These are phyloP conservation scores for Tremellales sp. DNA, from an alignment of 1,284 basidiomycete species.

Conservation along the genomic window DNA sequence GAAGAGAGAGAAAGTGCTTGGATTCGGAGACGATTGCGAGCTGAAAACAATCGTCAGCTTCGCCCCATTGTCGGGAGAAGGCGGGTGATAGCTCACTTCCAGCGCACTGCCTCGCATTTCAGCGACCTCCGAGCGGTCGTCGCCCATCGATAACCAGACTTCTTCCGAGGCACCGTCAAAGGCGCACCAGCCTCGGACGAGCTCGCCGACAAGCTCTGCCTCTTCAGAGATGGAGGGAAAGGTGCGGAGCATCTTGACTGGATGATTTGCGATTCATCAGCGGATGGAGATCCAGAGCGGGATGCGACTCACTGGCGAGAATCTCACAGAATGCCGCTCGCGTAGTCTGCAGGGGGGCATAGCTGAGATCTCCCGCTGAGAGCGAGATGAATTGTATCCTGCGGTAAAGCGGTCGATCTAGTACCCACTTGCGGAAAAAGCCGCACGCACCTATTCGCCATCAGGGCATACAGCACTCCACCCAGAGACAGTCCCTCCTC, in stretches of 20 bases:
- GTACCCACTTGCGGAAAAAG: neutral
- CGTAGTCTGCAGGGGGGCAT: constrained; percentile 64
- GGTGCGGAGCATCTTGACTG: constrained; percentile 68
- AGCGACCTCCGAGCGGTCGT: constrained; percentile 55
- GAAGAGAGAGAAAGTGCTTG: constrained; percentile 71
- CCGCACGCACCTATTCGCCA: constrained; percentile 38
- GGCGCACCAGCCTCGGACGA: constrained; percentile 75
- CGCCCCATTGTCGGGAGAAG: neutral
- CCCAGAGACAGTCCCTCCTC: constrained; percentile 20
- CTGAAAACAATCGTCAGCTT: constrained; percentile 48
- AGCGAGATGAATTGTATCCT: constrained; percentile 48
- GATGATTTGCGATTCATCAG: neutral
- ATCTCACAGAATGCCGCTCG: constrained; percentile 77
- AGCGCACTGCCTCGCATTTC: constrained; percentile 66
- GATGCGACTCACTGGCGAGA: constrained; percentile 55
- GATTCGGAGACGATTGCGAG: constrained; percentile 78
- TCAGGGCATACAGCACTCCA: constrained; percentile 38
- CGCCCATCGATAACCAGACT: constrained; percentile 62
- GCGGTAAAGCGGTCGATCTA: constrained; percentile 52
- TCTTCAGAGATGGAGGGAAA: constrained; percentile 59
- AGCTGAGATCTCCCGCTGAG: constrained; percentile 64
- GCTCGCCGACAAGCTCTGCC: constrained; percentile 66
- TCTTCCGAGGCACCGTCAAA: constrained; percentile 69
- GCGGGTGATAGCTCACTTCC: constrained; percentile 56
- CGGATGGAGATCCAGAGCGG: neutral